Evolutionary conservation across 257 asterid species (phyloP).

Genomic region (Rubia yunnanensis): DNA sequence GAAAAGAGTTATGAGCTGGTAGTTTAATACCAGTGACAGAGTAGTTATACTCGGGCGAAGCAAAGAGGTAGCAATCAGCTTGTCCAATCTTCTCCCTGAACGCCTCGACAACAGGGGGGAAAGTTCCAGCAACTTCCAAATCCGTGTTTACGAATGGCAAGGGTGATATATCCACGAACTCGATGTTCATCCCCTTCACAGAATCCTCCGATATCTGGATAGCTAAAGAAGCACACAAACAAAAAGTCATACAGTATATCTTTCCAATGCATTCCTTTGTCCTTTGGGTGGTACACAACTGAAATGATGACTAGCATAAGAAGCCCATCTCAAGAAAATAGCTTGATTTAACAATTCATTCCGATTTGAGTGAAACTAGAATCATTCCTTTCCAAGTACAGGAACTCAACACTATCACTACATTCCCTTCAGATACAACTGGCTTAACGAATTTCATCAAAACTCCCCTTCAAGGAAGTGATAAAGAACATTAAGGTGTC

Average conservation of each 20-base stretch:
- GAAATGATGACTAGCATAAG: neutral
- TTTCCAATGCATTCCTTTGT: neutral
- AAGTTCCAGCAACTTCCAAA: conserved; percentile 66
- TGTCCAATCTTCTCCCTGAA: conserved; percentile 68
- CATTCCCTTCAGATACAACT: neutral
- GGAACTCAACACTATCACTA: neutral
- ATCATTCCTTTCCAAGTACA: neutral
- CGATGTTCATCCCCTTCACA: conserved; percentile 55
- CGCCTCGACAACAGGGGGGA: conserved; percentile 66
- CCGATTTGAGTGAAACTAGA: neutral
- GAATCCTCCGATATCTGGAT: conserved; percentile 47
- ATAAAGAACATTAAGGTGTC: neutral
- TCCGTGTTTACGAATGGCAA: conserved; percentile 72
- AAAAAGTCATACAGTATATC: neutral
- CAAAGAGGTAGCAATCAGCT: conserved; percentile 70
- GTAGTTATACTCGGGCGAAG: conserved; percentile 89
- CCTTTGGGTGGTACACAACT: neutral
- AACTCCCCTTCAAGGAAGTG: neutral
- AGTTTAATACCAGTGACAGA: conserved; percentile 55
- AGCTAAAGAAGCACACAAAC: conserved; percentile 26
- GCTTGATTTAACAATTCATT: neutral
- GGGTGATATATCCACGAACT: conserved; percentile 60
- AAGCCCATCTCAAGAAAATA: neutral
- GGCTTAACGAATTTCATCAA: neutral
- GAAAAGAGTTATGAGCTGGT: neutral